Conservation (phyloP, 768 basidiomycete genomes). For the Porpolomopsis calyptriformis region DNA sequence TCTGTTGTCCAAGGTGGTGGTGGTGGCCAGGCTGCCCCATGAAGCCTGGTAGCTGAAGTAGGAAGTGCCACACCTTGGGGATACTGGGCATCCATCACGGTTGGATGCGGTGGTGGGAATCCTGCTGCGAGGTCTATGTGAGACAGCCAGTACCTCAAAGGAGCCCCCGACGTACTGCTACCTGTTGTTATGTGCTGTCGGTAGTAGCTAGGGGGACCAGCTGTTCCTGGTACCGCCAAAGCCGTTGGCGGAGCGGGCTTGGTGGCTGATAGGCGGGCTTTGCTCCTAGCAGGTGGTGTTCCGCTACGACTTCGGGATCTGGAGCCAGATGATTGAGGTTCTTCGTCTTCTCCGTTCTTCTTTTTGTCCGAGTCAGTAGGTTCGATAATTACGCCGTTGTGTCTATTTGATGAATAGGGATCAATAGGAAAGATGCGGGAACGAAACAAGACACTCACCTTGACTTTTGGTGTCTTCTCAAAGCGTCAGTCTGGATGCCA, state of each 20-base stretch:
- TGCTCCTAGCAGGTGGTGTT: slow-evolving; percentile 36
- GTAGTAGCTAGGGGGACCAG: slow-evolving; percentile 48
- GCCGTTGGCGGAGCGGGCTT: slow-evolving; percentile 11
- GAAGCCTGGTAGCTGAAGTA: slow-evolving; percentile 41
- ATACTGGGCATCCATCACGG: slow-evolving; percentile 31
- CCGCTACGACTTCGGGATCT: slow-evolving; percentile 41
- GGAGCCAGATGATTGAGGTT: slow-evolving; percentile 25
- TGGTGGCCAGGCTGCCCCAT: slow-evolving; percentile 32
- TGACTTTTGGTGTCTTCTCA: slow-evolving; percentile 72
- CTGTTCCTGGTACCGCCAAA: slow-evolving; percentile 20
- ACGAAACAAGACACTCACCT: slow-evolving; percentile 32
- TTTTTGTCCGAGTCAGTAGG: slow-evolving; percentile 23
- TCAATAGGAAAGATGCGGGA: neutral
- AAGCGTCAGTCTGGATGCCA: slow-evolving; percentile 56
- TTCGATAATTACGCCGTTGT: slow-evolving; percentile 59
- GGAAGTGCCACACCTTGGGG: slow-evolving; percentile 34
- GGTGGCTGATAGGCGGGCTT: slow-evolving; percentile 30
- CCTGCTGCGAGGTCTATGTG: neutral
- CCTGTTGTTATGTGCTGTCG: slow-evolving; percentile 48
- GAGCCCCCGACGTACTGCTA: slow-evolving; percentile 24
- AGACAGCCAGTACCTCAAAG: neutral
- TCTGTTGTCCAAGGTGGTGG: slow-evolving; percentile 30
- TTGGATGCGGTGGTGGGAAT: neutral
- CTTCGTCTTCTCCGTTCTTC: slow-evolving; percentile 24
- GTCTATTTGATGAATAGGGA: slow-evolving; percentile 29